Evolutionary conservation across 2,329 filamentous ascomycete genomes (phyloP).

Genomic region (Bretziella fagacearum): DNA sequence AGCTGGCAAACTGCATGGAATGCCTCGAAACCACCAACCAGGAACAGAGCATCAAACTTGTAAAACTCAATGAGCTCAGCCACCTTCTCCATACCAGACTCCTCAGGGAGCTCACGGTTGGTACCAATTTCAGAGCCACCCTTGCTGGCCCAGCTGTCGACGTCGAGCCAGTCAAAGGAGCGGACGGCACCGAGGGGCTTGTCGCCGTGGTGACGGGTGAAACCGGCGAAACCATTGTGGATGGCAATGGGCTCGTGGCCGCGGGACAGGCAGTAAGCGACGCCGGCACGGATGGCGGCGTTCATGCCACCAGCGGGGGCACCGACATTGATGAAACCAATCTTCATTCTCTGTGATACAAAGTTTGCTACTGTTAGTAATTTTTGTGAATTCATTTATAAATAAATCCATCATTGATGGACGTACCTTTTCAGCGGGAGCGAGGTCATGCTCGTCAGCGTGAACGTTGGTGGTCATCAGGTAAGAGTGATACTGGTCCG

Average conservation of each 20-base stretch:
- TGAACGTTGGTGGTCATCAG: constrained; percentile 76
- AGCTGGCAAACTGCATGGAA: constrained; percentile 85
- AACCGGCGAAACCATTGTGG: constrained; percentile 90
- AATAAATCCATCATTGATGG: neutral
- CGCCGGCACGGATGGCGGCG: constrained; percentile 79
- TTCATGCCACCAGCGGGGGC: constrained; percentile 98
- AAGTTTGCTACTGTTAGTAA: constrained; percentile 17
- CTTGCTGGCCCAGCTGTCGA: constrained; percentile 88
- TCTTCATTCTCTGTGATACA: constrained; percentile 55
- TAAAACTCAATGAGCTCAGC: constrained; percentile 72
- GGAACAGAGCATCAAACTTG: constrained; percentile 78
- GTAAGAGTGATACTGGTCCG: constrained; percentile 80
- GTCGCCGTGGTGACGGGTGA: constrained; percentile 79
- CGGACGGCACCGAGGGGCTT: constrained; percentile 67
- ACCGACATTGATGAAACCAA: constrained; percentile 93
- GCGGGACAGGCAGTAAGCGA: constrained; percentile 77
- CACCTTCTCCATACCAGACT: constrained; percentile 66
- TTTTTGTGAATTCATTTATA: neutral
- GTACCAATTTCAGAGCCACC: constrained; percentile 96
- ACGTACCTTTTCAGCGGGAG: constrained; percentile 50
- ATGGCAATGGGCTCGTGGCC: constrained; percentile 90
- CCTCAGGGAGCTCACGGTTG: constrained; percentile 78
- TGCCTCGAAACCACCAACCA: constrained; percentile 90
- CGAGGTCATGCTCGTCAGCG: constrained; percentile 46
- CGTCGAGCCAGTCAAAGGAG: constrained; percentile 79